A percentile compares a stretch with the other conserved stretches of the same genome.
Conservation (phyloP, 176 grass and related monocot species). For the Luzula sylvatica region DNA sequence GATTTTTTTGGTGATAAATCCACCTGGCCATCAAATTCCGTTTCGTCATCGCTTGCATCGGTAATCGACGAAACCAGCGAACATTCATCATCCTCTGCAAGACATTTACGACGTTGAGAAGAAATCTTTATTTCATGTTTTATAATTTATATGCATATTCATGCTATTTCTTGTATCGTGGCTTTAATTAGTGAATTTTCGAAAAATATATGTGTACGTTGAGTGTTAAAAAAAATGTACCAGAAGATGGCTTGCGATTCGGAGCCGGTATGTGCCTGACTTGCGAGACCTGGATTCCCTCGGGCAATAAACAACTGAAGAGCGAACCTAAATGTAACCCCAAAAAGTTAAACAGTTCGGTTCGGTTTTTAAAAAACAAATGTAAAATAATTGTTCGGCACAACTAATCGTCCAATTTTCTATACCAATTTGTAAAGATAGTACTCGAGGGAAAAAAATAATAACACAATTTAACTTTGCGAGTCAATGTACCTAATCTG, state of each 20-base stretch:
- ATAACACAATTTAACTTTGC: conserved; percentile 31
- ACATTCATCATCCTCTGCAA: conserved; percentile 61
- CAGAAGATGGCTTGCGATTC: conserved; percentile 30
- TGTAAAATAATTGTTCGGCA: neutral
- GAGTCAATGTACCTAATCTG: conserved; percentile 65
- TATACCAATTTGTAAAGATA: too few species aligned
- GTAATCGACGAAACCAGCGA: conserved; percentile 41
- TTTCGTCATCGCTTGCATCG: conserved; percentile 54
- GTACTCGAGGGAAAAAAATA: too few species aligned
- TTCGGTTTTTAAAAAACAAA: too few species aligned
- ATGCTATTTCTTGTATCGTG: neutral
- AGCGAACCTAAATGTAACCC: conserved; percentile 48
- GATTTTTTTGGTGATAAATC: too few species aligned
- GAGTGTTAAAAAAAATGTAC: conserved; percentile 33
- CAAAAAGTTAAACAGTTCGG: conserved; percentile 23
- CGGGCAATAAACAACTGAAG: conserved; percentile 59
- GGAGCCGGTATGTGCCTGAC: conserved; percentile 51
- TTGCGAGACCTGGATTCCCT: conserved; percentile 61
- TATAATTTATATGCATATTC: neutral
- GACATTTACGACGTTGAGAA: conserved; percentile 12
- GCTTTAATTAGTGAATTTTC: too few species aligned
- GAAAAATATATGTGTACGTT: neutral
- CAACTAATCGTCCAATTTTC: neutral
- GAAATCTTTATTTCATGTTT: neutral
- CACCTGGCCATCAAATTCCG: too few species aligned